phyloP scores from a whole-genome alignment of 73 alveolate species.

The Uronychia binucleata region DNA sequence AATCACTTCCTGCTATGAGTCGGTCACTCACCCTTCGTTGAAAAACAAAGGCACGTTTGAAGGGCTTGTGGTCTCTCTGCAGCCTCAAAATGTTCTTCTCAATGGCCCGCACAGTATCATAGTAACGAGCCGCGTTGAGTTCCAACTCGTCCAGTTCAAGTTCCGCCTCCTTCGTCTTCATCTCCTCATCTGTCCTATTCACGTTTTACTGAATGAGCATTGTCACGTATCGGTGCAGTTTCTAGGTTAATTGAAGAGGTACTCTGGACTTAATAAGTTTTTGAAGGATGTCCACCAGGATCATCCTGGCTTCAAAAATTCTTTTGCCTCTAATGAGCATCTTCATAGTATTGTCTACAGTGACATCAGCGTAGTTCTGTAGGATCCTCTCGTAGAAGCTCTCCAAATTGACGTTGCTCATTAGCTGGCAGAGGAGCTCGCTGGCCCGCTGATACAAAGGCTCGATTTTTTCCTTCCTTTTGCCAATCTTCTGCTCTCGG shows the following conservation, averaged over 20 bases:
- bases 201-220: background rate
- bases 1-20: background rate
- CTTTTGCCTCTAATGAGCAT: background rate
- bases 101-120: background rate
- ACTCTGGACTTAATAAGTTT: background rate
- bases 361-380: background rate
- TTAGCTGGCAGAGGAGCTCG: background rate
- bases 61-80: background rate
- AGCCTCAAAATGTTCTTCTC: background rate
- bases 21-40: background rate
- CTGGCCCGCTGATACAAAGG: background rate
- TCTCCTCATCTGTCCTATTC: background rate
- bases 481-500: background rate
- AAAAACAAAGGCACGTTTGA: background rate
- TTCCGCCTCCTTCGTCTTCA: background rate
- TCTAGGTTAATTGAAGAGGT: background rate
- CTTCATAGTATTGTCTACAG: background rate
- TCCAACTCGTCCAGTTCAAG: background rate
- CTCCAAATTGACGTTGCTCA: background rate
- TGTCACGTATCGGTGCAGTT: background rate
- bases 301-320: background rate
- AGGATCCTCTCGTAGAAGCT: slow-evolving; percentile 1
- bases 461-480: background rate
- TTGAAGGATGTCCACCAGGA: background rate
- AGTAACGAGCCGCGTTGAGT: background rate